phyloP scores from a whole-genome alignment of 805 yeast genomes.

The Zygoascus flipseniorum region DNA sequence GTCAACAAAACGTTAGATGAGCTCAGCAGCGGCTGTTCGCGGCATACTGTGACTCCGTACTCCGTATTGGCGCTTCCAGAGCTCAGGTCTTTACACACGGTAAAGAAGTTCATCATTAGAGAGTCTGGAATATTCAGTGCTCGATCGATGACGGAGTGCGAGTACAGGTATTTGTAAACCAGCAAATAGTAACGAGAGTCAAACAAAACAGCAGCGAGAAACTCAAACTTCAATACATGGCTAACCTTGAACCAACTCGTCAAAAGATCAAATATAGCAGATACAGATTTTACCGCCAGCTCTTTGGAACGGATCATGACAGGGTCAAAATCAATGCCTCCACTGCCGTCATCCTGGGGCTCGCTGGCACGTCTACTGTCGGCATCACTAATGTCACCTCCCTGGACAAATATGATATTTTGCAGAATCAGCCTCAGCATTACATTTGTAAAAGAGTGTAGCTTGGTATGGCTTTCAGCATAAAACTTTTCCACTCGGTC shows the following conservation, averaged over 20 bases:
- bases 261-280: slow-evolving; percentile 45
- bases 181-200: slow-evolving; percentile 53
- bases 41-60: background rate
- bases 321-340: slow-evolving; percentile 4
- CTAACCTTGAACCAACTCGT: slow-evolving; percentile 71
- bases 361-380: background rate
- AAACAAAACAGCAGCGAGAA: slow-evolving; percentile 58
- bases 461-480: slow-evolving; percentile 38
- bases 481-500: slow-evolving; percentile 57
- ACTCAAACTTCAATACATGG: slow-evolving; percentile 74
- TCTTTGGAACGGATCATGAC: slow-evolving; percentile 46
- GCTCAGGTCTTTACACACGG: slow-evolving; percentile 16
- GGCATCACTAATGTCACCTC: background rate
- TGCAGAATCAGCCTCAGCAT: slow-evolving; percentile 55
- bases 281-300: slow-evolving; percentile 47
- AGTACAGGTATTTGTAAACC: slow-evolving; percentile 28
- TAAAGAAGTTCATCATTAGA: slow-evolving; percentile 15
- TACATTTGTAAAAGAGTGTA: slow-evolving; percentile 58
- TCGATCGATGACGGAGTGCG: slow-evolving; percentile 16
- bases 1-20: background rate
- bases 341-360: slow-evolving; percentile 4
- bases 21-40: background rate
- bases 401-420: slow-evolving; percentile 28
- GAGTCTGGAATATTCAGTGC: slow-evolving; percentile 17
- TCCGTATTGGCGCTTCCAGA: background rate